Base-by-base conservation (phyloP, 73 alveolate genomes). In the Paramecium tetraurelia region DNA sequence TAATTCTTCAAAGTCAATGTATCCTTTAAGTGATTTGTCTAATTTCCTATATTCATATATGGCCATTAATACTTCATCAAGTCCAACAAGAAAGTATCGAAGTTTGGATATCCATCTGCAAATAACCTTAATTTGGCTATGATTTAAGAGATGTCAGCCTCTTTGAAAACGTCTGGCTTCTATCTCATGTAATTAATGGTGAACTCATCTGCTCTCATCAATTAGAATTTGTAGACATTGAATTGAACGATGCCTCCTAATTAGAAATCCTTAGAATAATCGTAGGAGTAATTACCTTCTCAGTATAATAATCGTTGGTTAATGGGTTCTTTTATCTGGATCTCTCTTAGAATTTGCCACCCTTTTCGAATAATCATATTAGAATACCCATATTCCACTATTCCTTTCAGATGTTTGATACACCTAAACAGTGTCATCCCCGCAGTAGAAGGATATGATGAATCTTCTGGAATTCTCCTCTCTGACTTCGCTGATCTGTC, bases 391-490 rank as follows among this genome's bases (percentile, higher is more conserved):
- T 21, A 80, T 80, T 35, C 86, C 86, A 72, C 86, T 72, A 35
- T 72, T 72, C 24, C 86, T 72, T 41, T 96, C 99, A 27, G 98
- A 97, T 11, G 97, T 96, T 92, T 98, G 98, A 92, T 96, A 97
- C 41, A 98, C 98, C 92, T 94, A 95, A 86, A 98, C 93, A 31
- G 98, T 95, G 86, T 98, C 99, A 93, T 98, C 99, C 76, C 99
- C 98, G 84, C 98, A 95, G 93, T 93, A 98, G 95, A 96, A 98
- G 3, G 98, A 94, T 58, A 98, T 85, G 72, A 98, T 95, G 95
- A 98, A 98, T 72, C 94, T 95, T 88, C 99, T 96, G 92, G 77
- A 88, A 83, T 98, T 99, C 86, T 98, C 99, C 36, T 97, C 98
- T 43, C 98, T 98, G 85, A 93, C 96, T 59, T 98, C 93, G 35